These are phyloP conservation scores for Breviolum minutum DNA, from an alignment of 73 alveolate species.

Conservation along the genomic window DNA sequence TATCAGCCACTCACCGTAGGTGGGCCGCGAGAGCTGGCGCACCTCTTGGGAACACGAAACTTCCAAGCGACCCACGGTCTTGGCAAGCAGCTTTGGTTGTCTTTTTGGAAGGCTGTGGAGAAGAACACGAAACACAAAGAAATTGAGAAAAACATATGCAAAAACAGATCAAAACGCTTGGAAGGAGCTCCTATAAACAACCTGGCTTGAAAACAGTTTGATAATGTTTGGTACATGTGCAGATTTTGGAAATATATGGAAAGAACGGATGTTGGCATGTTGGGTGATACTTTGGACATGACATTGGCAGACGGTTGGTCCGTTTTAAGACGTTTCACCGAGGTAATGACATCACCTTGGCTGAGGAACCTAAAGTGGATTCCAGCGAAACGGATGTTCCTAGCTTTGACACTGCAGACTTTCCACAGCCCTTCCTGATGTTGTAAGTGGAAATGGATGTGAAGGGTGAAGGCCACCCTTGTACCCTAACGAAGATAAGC, in stretches of 20 bases:
- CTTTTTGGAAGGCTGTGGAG: too few relatives aligned
- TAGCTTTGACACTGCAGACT: slow-evolving; percentile 28
- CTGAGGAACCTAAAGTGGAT: slow-evolving; percentile 2
- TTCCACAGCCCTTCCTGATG: slow-evolving; percentile 49
- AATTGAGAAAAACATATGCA: too few relatives aligned
- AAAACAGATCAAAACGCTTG: not conserved
- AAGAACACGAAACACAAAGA: too few relatives aligned
- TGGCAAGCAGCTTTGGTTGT: slow-evolving; percentile 5
- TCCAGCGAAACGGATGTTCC: not conserved
- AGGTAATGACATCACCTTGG: slow-evolving; percentile 44
- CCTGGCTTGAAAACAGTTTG: not conserved
- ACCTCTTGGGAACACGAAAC: slow-evolving; percentile 37
- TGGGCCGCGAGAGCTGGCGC: slow-evolving; percentile 36
- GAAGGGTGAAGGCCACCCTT: not conserved
- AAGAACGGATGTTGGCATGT: not conserved
- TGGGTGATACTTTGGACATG: not conserved
- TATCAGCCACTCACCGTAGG: not conserved
- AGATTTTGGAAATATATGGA: not conserved
- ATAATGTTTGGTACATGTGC: not conserved
- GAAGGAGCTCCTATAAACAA: not conserved
- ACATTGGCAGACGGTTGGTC: not conserved
- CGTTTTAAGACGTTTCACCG: not conserved
- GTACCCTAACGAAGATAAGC: too few relatives aligned
- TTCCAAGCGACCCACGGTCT: slow-evolving; percentile 11
- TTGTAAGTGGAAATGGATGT: not conserved